Conservation (phyloP, 371 early-diverging fungal genomes). For the Haplosporangium sp. region DNA sequence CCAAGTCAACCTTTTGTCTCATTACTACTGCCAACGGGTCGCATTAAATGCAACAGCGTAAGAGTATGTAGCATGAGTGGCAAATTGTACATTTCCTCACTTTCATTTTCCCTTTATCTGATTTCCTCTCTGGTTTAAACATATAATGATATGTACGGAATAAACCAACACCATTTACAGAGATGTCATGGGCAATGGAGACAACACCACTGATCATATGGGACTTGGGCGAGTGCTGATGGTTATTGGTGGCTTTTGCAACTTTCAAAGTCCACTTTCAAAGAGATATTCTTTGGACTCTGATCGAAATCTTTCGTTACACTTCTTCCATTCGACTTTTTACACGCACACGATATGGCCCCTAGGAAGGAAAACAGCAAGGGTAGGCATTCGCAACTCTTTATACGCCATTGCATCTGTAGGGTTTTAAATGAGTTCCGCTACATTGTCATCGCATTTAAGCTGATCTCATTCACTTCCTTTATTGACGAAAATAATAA, state of each 20-base stretch:
- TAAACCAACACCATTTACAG: too few species aligned
- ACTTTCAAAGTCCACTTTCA: background rate
- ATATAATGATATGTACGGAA: too few species aligned
- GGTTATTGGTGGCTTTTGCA: background rate
- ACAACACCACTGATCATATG: too few species aligned
- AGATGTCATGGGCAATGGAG: too few species aligned
- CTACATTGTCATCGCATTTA: background rate
- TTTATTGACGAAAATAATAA: background rate
- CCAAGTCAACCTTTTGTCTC: background rate
- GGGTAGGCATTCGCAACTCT: constrained; percentile 18
- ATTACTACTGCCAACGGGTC: too few species aligned
- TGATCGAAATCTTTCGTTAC: constrained; percentile 12
- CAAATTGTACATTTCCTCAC: too few species aligned
- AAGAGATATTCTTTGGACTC: background rate
- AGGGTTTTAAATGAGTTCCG: too few species aligned
- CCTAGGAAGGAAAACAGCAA: constrained; percentile 53
- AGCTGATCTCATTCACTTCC: background rate
- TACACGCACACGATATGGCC: constrained; percentile 23
- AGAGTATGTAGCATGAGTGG: too few species aligned
- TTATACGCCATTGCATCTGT: too few species aligned
- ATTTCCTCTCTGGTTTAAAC: too few species aligned
- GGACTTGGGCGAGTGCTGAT: background rate
- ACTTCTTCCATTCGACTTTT: background rate
- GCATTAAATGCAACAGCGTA: too few species aligned
- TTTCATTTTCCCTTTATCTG: too few species aligned